Evolutionary conservation across 306 rosid genomes (phyloP), one percentile per base, ranked within the genome.

Genomic region (Ochetophila trinervis): DNA sequence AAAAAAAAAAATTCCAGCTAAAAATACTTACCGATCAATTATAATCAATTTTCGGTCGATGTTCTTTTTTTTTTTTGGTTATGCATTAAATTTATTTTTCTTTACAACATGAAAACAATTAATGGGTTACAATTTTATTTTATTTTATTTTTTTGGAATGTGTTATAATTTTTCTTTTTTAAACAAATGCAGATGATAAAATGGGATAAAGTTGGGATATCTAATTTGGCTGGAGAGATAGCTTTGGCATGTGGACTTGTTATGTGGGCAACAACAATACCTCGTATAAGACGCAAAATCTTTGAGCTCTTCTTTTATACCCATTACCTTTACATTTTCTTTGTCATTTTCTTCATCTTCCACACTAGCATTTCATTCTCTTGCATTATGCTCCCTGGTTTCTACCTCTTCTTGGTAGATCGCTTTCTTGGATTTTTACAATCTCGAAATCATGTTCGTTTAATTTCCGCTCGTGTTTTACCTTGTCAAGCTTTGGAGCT

Each of bases 301-400:
- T 91, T 88, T 63, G 91, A 91, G 82, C 74, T 88, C 57, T 91
- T 91, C 84, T 85, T 76, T 36, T 86, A 88, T 79, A 73, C 87
- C 37, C 95, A 91, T 76, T 15, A 91, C 67, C 87, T 91, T 37
- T 91, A 88, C 86, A 78, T 80, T 34, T 12, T 76, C 66, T 91
- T 91, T 70, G 10, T 91, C 0, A 53, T 86, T 35, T 91, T 91
- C 91, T 91, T 76, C 70, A 15, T 86, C 68, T 85, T 91, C 55
- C 97, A 88, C 21, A 90, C 86, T 13, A 87, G 95, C 21, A 65
- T 88, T 44, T 37, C 87, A 17, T 76, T 27, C 50, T 4, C 86
- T 0, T 74, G 64, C 72, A 73, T 74, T 0, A 82, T 83, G 86
- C 87, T 91, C 56, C 98, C 96, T 14, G 84, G 87, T 54, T 85